Base-by-base conservation (phyloP, 495 filamentous ascomycete species). In the Lasiosphaeriaceae sp. region DNA sequence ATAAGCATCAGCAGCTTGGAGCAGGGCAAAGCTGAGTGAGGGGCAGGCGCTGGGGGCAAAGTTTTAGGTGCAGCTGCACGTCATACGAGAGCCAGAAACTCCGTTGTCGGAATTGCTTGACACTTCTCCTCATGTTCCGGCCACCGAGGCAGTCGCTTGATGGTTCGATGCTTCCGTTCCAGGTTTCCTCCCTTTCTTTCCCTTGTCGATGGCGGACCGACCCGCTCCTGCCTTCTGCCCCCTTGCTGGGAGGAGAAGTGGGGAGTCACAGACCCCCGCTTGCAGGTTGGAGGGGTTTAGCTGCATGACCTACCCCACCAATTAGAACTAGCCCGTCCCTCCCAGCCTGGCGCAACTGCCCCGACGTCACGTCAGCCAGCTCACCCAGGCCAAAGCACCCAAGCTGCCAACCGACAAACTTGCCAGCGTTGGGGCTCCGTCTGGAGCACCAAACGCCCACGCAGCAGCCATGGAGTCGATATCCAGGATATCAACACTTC, bases 401-500 rank as follows among this genome's bases (percentile, higher is more conserved):
- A 52, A 29, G 22, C 29, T 39, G 20, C 39, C 44, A 34, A 11
- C 16, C 23, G 23, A 24, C 37, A 17, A 11, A 22, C 20, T n/a
- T n/a, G 23, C 20, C 44, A 48, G 19, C 29, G 23, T 17, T 24
- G 47, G 16, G 46, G 47, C 51, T 48, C 37, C 34, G 46, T 22
- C 26, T 44, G 17, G n/a, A 45, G 24, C 37, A 26, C 47, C 34
- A 26, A 50, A 19, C 14, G 35, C 31, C 22, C 37, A 11, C 45
- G 45, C 50, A 17, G 54, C 45, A 17, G 54, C 45, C 52, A 80
- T 98, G 94, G 94, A 97, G 78, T 95, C 94, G n/a, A 91, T 97
- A 60, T 92, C 94, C 19, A 79, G 89, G 62, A 96, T 97, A 70
- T 95, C 93, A 47, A 90, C 83, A 57, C 79, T 98, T 71, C 84